These are phyloP conservation scores for Zygoascus meyerae DNA, from an alignment of 1,139 yeast species.

Conservation along the genomic window DNA sequence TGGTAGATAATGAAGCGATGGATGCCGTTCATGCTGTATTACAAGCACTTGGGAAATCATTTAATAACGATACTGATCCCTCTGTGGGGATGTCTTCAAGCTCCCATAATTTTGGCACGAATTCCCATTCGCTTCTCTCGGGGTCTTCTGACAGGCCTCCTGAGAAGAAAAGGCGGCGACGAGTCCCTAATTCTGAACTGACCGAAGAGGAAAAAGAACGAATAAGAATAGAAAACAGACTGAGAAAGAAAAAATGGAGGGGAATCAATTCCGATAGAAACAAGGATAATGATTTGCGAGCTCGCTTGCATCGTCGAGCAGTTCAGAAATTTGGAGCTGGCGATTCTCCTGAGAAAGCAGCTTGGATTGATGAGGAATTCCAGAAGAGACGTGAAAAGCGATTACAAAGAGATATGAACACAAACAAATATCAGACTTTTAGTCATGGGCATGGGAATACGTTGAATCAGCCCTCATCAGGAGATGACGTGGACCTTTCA, in stretches of 20 bases:
- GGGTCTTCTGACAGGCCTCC: constrained; percentile 2
- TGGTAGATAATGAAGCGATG: constrained; percentile 31
- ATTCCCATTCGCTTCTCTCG: neutral
- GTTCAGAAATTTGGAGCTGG: constrained; percentile 56
- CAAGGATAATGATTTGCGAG: constrained; percentile 78
- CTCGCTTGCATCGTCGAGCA: constrained; percentile 73
- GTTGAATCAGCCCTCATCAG: constrained; percentile 13
- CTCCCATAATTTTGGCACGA: neutral
- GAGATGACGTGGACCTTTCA: constrained; percentile 10
- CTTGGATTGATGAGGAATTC: constrained; percentile 77
- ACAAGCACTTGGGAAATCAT: constrained; percentile 26
- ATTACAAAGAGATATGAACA: constrained; percentile 29
- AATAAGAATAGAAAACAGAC: constrained; percentile 65
- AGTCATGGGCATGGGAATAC: neutral
- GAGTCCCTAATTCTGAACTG: constrained; percentile 13
- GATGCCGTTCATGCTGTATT: constrained; percentile 36
- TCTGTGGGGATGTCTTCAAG: neutral
- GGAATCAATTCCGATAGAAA: constrained; percentile 75
- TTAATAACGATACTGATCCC: constrained; percentile 16
- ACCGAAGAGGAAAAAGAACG: constrained; percentile 48
- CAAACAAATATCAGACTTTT: constrained; percentile 1
- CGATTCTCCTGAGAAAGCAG: constrained; percentile 50
- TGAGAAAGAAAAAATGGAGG: constrained; percentile 88
- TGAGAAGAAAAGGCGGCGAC: constrained; percentile 2
- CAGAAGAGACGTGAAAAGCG: constrained; percentile 58